Conservation (phyloP, 176 grass and related monocot species). For the Musa schizocarpa region DNA sequence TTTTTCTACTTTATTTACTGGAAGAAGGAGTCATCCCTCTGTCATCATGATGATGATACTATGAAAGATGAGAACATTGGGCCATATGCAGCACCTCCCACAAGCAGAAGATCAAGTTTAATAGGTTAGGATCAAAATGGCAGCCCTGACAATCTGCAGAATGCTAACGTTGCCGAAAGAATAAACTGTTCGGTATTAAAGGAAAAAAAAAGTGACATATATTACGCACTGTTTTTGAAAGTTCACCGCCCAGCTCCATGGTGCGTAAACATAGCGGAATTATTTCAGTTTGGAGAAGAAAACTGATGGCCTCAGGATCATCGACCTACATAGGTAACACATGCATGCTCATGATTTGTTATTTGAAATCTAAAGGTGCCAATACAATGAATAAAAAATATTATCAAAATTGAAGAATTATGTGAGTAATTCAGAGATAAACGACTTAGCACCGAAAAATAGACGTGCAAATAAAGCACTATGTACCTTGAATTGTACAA, state of each 20-base stretch:
- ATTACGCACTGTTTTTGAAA: conserved; percentile 69
- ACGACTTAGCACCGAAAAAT: too few species aligned
- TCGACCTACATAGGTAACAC: conserved; percentile 51
- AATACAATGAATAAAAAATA: too few species aligned
- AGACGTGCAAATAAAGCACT: too few species aligned
- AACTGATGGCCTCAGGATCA: conserved; percentile 59
- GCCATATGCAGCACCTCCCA: too few species aligned
- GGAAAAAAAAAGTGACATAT: neutral
- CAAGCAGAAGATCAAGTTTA: neutral
- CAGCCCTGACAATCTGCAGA: neutral
- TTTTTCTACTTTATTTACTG: too few species aligned
- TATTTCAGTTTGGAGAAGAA: conserved; percentile 73
- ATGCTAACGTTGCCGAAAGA: neutral
- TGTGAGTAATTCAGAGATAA: too few species aligned
- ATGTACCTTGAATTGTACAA: too few species aligned
- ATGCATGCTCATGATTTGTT: conserved; percentile 1
- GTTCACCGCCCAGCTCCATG: conserved; percentile 87
- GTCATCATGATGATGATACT: too few species aligned
- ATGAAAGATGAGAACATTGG: too few species aligned
- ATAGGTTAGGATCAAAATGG: too few species aligned
- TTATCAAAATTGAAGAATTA: too few species aligned
- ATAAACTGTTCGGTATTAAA: neutral
- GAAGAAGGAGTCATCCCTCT: too few species aligned
- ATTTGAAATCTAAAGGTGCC: neutral
- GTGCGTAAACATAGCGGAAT: conserved; percentile 69